Evolutionary conservation across 495 filamentous ascomycete species (phyloP), one percentile per base, ranked within the genome.

Genomic region (Talaromyces wortmannii): DNA sequence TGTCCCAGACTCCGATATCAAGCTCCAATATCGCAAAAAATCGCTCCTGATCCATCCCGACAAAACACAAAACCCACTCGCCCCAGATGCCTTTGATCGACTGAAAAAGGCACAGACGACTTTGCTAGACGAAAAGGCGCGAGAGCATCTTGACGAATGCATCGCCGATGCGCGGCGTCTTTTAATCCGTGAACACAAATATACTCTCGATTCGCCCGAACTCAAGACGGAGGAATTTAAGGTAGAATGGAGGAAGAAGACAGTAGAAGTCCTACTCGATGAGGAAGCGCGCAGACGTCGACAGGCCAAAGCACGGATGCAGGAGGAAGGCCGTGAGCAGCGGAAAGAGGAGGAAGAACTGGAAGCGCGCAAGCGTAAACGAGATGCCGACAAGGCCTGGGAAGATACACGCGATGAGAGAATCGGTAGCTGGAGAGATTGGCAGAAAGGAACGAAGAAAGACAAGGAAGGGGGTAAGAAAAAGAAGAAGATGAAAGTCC

Each of bases 1-100:
- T 65, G 89, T 96, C 33, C 83, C 94, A 23, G 94, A 97, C 61
- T 91, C 90, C 53, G 95, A 97, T 73, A 97, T 99, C 77, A 97
- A 97, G 72, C 72, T 84, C 57, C 77, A 80, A 67, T 99, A 97
- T 77, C 90, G 94, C 73, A 91, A 87, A 62, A 97, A 96, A 67
- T 99, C 94, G 13, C 85, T 99, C 32, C 83, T 99, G 6, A 97
- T 99, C 76, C 94, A 99, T 75, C 94, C 94, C 10, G 94, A 99
- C 74, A 97, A 97, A 72, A 97, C 95, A 50, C 84, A 83, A 60
- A 97, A 99, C 68, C 89, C 90, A 1, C 79, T 76, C 31, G 94
- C 94, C 7, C 92, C 94, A 0, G 92, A 97, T 62, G 95, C 94
- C 59, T 99, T 99, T 67, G 94, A 99, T 73, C 85, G 91, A 2